Evolutionary conservation across 306 rosid genomes (phyloP).

Genomic region (Bauhinia variegata): DNA sequence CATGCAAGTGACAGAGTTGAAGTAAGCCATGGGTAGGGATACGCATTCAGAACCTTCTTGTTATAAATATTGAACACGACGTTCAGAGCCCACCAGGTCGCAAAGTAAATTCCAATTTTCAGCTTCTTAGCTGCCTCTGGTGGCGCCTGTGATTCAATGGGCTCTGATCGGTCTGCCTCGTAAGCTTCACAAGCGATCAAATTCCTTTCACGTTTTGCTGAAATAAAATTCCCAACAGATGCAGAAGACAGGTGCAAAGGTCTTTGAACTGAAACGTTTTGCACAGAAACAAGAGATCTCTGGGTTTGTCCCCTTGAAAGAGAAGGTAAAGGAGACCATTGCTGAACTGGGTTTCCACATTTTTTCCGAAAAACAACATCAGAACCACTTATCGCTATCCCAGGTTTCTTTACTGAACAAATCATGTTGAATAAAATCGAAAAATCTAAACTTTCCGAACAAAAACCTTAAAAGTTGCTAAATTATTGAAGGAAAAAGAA

Average conservation of each 20-base stretch:
- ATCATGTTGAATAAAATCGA: slow-evolving; percentile 40
- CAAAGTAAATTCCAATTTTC: slow-evolving; percentile 88
- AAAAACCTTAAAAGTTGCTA: slow-evolving; percentile 25
- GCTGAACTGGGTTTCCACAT: slow-evolving; percentile 38
- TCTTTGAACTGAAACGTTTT: slow-evolving; percentile 42
- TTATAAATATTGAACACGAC: slow-evolving; percentile 96
- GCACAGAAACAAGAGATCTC: slow-evolving; percentile 37
- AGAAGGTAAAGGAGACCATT: slow-evolving; percentile 33
- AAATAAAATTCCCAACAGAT: slow-evolving; percentile 41
- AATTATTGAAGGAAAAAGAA: not conserved
- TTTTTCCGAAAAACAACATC: slow-evolving; percentile 36
- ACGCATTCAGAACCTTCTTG: slow-evolving; percentile 97
- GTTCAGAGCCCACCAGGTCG: slow-evolving; percentile 96
- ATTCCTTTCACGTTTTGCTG: slow-evolving; percentile 32
- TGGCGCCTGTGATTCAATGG: slow-evolving; percentile 45
- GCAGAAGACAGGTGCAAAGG: slow-evolving; percentile 67
- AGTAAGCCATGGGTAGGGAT: slow-evolving; percentile 95
- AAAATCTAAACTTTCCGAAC: slow-evolving; percentile 32
- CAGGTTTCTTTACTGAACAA: slow-evolving; percentile 47
- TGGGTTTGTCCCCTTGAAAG: slow-evolving; percentile 20
- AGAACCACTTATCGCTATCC: slow-evolving; percentile 42
- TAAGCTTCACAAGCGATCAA: slow-evolving; percentile 65
- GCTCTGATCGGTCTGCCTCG: slow-evolving; percentile 73
- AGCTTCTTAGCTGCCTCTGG: slow-evolving; percentile 76
- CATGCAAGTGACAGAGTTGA: slow-evolving; percentile 95